Percentiles rank a stretch among this genome's conserved stretches.
Conservation (phyloP, 805 yeast species). For the Jamesozyma spencerorum region DNA sequence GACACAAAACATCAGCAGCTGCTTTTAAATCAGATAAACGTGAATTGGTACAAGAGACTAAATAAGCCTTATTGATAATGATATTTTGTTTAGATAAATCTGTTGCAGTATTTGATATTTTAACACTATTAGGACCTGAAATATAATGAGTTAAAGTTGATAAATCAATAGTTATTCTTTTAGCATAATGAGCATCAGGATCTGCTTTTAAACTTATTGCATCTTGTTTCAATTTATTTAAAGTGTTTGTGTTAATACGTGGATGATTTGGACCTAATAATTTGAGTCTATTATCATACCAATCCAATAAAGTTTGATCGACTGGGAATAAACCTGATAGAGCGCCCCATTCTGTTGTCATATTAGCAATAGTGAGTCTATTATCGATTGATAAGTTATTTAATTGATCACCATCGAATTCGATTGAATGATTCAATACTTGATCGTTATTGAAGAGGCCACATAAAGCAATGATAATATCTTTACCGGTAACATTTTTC, state of each 20-base stretch:
- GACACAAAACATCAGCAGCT: conserved; percentile 77
- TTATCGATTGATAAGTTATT: conserved; percentile 64
- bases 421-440: conserved; percentile 88
- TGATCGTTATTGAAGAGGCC: conserved; percentile 89
- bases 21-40: conserved; percentile 87
- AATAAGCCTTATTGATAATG: conserved; percentile 83
- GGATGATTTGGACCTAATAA: conserved; percentile 62
- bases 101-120: conserved; percentile 70
- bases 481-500: conserved; percentile 87
- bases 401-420: conserved; percentile 79
- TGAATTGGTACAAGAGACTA: conserved; percentile 97
- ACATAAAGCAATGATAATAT: conserved; percentile 91
- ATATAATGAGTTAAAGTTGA: conserved; percentile 75
- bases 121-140: conserved; percentile 97
- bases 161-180: conserved; percentile 74
- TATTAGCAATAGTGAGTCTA: conserved; percentile 86
- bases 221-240: conserved; percentile 32
- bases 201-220: conserved; percentile 41
- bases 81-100: conserved; percentile 66
- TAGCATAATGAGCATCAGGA: conserved; percentile 75
- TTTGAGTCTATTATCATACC: conserved; percentile 60
- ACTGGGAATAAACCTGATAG: conserved; percentile 96
- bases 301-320: conserved; percentile 64
- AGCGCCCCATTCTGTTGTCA: conserved; percentile 99
- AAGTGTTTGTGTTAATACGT: conserved; percentile 57